Conservation (phyloP, 2,329 filamentous ascomycete species). For the Decorospora gaudefroyi region DNA sequence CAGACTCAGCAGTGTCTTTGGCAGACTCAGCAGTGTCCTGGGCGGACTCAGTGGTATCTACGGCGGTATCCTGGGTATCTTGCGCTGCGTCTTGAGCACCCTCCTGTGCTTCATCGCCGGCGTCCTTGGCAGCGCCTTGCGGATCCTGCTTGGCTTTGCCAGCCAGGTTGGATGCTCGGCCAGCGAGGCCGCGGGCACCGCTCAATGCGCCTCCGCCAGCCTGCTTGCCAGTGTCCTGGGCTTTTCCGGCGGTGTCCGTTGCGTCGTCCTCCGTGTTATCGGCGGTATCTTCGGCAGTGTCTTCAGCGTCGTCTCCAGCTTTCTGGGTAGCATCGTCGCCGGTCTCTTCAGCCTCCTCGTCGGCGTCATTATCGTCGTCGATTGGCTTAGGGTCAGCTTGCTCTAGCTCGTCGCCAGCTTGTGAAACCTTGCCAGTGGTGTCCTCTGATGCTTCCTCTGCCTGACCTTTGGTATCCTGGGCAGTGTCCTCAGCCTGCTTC, state of each 20-base stretch:
- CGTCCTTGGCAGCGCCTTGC: constrained; percentile 45
- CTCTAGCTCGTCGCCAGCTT: constrained; percentile 53
- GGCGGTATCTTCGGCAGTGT: constrained; percentile 40
- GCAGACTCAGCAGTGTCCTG: constrained; percentile 43
- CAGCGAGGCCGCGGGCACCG: constrained; percentile 54
- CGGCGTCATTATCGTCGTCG: constrained; percentile 47
- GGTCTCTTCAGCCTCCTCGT: constrained; percentile 31
- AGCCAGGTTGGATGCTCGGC: constrained; percentile 53
- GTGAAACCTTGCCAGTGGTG: constrained; percentile 54
- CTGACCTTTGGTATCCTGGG: constrained; percentile 45
- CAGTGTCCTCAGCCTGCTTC: constrained; percentile 36
- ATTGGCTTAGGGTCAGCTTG: constrained; percentile 54
- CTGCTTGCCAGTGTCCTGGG: constrained; percentile 44
- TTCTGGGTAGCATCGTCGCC: constrained; percentile 51
- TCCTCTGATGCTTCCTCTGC: constrained; percentile 46
- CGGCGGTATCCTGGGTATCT: constrained; percentile 39
- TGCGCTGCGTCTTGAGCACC: constrained; percentile 40
- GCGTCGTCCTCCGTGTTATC: constrained; percentile 51
- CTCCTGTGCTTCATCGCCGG: constrained; percentile 44
- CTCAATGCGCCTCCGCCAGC: constrained; percentile 48
- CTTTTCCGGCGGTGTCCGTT: constrained; percentile 41
- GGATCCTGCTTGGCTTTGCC: constrained; percentile 51
- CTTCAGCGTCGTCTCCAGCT: constrained; percentile 53
- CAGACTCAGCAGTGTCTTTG: constrained; percentile 36
- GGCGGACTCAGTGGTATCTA: constrained; percentile 39